phyloP scores from a whole-genome alignment of 2,329 filamentous ascomycete species.

The Xylaria sp. region DNA sequence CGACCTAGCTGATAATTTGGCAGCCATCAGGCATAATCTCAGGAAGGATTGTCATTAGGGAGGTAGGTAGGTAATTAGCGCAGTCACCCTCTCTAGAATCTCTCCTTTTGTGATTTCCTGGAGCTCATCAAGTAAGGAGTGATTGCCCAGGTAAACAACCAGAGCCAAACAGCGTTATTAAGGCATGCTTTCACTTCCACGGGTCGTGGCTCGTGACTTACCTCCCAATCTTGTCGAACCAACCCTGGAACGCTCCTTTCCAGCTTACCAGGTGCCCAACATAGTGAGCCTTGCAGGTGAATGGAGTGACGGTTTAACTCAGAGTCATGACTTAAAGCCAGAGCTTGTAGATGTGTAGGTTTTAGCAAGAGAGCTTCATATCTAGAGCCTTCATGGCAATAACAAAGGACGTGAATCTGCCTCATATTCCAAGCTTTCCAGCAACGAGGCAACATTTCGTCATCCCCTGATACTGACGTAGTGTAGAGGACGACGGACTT shows the following conservation, averaged over 20 bases:
- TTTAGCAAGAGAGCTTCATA: slow-evolving; percentile 30
- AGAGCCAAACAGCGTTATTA: slow-evolving; percentile 27
- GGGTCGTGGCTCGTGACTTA: slow-evolving; percentile 23
- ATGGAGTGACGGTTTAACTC: slow-evolving; percentile 26
- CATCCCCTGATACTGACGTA: slow-evolving; percentile 25
- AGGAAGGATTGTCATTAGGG: slow-evolving; percentile 21
- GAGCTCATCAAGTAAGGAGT: slow-evolving; percentile 25
- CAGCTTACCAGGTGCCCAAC: slow-evolving; percentile 23
- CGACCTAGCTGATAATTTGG: slow-evolving; percentile 27
- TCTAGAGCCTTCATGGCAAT: slow-evolving; percentile 28
- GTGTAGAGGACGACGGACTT: slow-evolving; percentile 25
- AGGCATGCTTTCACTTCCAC: slow-evolving; percentile 26
- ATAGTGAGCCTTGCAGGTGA: slow-evolving; percentile 26
- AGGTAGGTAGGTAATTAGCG: slow-evolving; percentile 23
- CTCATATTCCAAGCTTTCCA: slow-evolving; percentile 29
- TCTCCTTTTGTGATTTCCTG: slow-evolving; percentile 25
- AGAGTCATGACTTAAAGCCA: slow-evolving; percentile 24
- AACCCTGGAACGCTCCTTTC: slow-evolving; percentile 24
- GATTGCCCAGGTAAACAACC: slow-evolving; percentile 26
- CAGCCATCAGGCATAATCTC: slow-evolving; percentile 24
- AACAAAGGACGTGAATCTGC: slow-evolving; percentile 26
- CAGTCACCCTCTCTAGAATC: slow-evolving; percentile 22
- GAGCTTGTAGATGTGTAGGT: slow-evolving; percentile 21
- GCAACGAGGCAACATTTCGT: slow-evolving; percentile 25
- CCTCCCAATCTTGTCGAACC: slow-evolving; percentile 30